phyloP scores from a whole-genome alignment of 1,139 yeast species.

The Torulaspora pretoriensis region DNA sequence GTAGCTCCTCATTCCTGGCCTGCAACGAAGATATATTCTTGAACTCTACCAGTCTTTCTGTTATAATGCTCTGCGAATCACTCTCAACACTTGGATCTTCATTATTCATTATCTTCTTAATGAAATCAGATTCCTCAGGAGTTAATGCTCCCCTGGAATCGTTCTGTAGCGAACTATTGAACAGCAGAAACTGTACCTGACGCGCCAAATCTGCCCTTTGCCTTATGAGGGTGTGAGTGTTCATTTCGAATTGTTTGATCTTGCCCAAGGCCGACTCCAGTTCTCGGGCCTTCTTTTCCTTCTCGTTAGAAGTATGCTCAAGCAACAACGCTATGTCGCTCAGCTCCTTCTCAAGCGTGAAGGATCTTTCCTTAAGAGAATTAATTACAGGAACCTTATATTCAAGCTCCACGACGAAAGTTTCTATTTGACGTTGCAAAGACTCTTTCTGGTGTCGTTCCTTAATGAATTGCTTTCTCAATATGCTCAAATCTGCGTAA shows the following conservation, averaged over 20 bases:
- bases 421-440: slow-evolving; percentile 65
- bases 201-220: slow-evolving; percentile 70
- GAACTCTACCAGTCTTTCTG: slow-evolving; percentile 70
- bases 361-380: slow-evolving; percentile 56
- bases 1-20: slow-evolving; percentile 64
- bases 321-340: slow-evolving; percentile 46
- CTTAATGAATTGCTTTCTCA: slow-evolving; percentile 62
- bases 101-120: slow-evolving; percentile 36
- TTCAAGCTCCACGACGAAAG: slow-evolving; percentile 72
- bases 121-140: slow-evolving; percentile 48
- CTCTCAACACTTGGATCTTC: slow-evolving; percentile 36
- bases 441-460: slow-evolving; percentile 71
- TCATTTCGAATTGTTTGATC: slow-evolving; percentile 37
- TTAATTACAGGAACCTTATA: slow-evolving; percentile 73
- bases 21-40: slow-evolving; percentile 64
- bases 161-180: slow-evolving; percentile 60
- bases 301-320: slow-evolving; percentile 45
- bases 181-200: slow-evolving; percentile 70
- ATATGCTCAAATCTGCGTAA: slow-evolving; percentile 60
- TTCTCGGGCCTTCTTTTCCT: slow-evolving; percentile 12
- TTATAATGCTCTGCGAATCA: slow-evolving; percentile 67
- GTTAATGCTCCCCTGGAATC: slow-evolving; percentile 31
- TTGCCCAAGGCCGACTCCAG: slow-evolving; percentile 38
- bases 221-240: slow-evolving; percentile 46
- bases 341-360: slow-evolving; percentile 47